Conservation (phyloP, 1,284 basidiomycete genomes). For the Inonotus obliquus region DNA sequence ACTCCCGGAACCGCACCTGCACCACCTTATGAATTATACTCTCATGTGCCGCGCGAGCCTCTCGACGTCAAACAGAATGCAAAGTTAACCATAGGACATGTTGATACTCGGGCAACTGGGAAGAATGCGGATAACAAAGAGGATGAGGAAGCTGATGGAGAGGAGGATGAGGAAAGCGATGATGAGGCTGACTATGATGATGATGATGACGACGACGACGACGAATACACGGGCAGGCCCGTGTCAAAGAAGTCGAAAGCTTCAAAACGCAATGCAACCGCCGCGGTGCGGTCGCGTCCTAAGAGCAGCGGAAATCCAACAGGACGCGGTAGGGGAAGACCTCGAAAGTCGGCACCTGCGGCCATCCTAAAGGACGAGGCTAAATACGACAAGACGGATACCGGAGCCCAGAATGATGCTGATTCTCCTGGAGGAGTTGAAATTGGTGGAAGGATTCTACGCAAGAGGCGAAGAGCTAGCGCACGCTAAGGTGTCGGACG, state of each 20-base stretch:
- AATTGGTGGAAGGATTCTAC: neutral
- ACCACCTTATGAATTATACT: neutral
- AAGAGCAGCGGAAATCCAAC: neutral
- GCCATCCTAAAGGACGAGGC: neutral
- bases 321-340: neutral
- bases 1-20: neutral
- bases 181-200: neutral
- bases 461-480: neutral
- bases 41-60: neutral
- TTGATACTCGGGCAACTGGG: neutral
- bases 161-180: neutral
- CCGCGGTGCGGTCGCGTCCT: neutral
- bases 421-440: neutral
- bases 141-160: neutral
- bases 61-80: neutral
- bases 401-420: neutral
- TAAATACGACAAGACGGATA: neutral
- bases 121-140: neutral
- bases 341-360: neutral
- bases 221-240: neutral
- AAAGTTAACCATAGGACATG: neutral
- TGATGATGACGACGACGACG: neutral
- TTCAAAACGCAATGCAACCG: neutral
- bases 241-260: neutral
- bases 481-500: neutral